These are phyloP conservation scores for Aspergillus viridinutans DNA, from an alignment of 2,329 filamentous ascomycete species.

Conservation along the genomic window DNA sequence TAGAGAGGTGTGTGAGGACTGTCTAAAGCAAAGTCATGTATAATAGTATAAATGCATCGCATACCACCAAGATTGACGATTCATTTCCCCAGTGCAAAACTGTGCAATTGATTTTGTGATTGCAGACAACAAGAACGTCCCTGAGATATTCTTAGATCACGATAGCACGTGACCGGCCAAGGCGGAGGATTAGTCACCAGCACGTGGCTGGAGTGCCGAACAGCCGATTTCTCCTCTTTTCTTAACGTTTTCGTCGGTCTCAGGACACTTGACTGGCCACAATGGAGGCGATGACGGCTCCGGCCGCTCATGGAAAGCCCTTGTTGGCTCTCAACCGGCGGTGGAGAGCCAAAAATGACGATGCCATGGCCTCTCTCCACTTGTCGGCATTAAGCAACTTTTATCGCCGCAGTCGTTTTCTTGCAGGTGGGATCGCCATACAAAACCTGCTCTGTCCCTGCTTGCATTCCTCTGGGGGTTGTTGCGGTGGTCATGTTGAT, in stretches of 20 bases:
- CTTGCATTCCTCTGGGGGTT: background rate
- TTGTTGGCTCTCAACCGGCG: background rate
- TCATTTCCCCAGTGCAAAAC: too few relatives aligned
- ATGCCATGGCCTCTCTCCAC: background rate
- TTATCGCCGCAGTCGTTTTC: background rate
- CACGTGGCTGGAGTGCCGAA: background rate
- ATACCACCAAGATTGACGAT: background rate
- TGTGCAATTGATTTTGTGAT: too few relatives aligned
- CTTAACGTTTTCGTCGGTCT: background rate
- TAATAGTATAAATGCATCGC: background rate
- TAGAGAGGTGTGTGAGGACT: constrained; percentile 17
- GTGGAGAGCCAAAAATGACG: background rate
- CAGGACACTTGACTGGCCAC: background rate
- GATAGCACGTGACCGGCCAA: background rate
- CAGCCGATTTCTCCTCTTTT: background rate
- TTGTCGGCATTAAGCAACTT: background rate
- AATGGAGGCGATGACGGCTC: background rate
- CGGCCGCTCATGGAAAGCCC: background rate
- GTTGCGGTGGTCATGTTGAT: background rate
- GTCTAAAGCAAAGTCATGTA: constrained; percentile 1
- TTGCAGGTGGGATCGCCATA: background rate
- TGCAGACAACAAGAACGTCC: background rate
- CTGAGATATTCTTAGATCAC: background rate
- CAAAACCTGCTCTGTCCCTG: background rate
- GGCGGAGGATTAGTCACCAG: background rate